Conservation (phyloP, 768 basidiomycete species). For the Suillus alpinus region DNA sequence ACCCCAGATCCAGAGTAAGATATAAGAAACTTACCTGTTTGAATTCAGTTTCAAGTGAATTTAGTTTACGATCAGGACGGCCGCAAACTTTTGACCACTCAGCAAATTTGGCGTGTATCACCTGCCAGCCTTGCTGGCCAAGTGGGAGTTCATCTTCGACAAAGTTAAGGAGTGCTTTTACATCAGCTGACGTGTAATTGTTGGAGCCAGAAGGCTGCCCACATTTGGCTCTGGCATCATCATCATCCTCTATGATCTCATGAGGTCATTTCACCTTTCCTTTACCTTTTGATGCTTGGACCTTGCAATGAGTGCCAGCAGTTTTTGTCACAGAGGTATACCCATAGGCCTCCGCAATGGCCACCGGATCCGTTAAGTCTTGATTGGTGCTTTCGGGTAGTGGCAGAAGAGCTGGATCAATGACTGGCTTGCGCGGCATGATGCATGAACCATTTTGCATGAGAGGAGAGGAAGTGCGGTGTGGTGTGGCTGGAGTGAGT, state of each 20-base stretch:
- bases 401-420: no score
- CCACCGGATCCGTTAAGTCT: no score
- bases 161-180: not conserved
- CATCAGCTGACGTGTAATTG: constrained; percentile 1
- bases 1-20: not conserved
- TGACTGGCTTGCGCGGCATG: no score
- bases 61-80: not conserved
- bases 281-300: no score
- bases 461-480: no score
- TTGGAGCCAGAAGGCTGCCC: constrained; percentile 2
- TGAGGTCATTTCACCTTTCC: no score
- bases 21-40: constrained; percentile 17
- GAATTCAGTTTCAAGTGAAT: constrained; percentile 21
- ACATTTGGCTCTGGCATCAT: not conserved
- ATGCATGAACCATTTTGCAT: no score
- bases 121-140: constrained; percentile 7
- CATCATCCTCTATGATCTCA: not conserved
- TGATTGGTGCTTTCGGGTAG: no score
- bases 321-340: no score
- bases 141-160: not conserved
- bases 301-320: no score
- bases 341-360: no score
- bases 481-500: no score
- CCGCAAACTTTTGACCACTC: not conserved
- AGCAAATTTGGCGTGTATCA: not conserved